Base-by-base conservation (phyloP, 768 basidiomycete genomes). In the Agaricus subrufescens region DNA sequence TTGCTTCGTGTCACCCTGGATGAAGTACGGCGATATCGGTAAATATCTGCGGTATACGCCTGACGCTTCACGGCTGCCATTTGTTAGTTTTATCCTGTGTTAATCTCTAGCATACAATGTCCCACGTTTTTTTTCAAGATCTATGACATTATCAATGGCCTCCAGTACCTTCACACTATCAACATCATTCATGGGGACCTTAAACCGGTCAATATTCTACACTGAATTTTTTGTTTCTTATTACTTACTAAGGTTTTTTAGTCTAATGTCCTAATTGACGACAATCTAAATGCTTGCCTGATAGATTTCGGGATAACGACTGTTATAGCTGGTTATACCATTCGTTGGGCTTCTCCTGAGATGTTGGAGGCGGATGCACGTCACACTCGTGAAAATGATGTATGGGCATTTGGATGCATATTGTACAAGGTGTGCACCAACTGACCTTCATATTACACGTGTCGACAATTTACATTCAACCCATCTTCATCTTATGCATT, bases 331-430 rank as follows among this genome's bases (percentile, higher is more conserved):
- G 43, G 29, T 25, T 37, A 15, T 45, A 49, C 53, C 10, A 12
- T 31, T 26, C 52, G 62, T 23, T 61, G 62, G 62, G 54, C 52
- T 34, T 58, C 62, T 44, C 62, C 62, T 3, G 62, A 63, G 40
- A 38, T 62, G 5, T 23, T 60, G 78, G 19, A 19, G 19, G 1
- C 0, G 86, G 53, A 58, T 9, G 46, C 37, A 15, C 29, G 11
- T 27, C 25, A 30, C 14, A 30, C 34, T 43, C 34, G 43, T n/a
- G 60, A 50, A n/a, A 60, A 47, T 50, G 62, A 63, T 26, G 53
- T 61, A 44, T 61, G 61, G 43, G 45, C 62, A 23, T 59, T 60
- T 53, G 54, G 54, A 10, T 59, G 58, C 2, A 54, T 57, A 7
- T 54, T 49, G 19, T 63, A 47, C 40, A 58, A 61, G 50, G 60